These are phyloP conservation scores for Arthromyces matolae DNA, from an alignment of 768 basidiomycete species.

Conservation along the genomic window DNA sequence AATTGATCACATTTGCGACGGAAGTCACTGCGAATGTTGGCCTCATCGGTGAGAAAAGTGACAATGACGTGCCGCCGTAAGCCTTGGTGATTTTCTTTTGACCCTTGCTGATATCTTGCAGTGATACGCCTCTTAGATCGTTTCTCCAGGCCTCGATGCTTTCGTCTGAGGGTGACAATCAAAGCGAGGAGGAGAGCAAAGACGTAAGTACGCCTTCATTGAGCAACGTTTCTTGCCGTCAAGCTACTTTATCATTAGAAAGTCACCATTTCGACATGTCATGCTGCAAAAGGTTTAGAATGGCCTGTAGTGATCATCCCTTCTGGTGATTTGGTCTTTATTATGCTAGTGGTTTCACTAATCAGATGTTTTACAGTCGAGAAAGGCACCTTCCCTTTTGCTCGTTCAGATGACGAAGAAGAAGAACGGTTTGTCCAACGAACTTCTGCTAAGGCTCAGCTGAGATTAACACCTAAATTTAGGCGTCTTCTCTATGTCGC, in stretches of 20 bases:
- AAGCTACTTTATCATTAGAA: slow-evolving; percentile 3
- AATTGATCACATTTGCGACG: slow-evolving; percentile 75
- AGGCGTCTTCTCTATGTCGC: slow-evolving; percentile 87
- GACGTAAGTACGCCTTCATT: slow-evolving; percentile 9
- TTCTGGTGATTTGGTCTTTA: slow-evolving; percentile 39
- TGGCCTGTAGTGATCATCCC: slow-evolving; percentile 89
- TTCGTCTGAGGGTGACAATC: slow-evolving; percentile 71
- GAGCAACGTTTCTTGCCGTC: not conserved
- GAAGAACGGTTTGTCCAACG: slow-evolving; percentile 65
- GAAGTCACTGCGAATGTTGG: slow-evolving; percentile 42
- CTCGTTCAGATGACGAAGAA: slow-evolving; percentile 67
- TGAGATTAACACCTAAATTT: not conserved
- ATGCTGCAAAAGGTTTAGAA: slow-evolving; percentile 87
- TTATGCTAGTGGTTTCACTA: not conserved
- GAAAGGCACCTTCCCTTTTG: slow-evolving; percentile 70
- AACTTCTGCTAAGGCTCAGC: not conserved
- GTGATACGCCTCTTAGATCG: slow-evolving; percentile 58
- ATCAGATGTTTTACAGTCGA: slow-evolving; percentile 46
- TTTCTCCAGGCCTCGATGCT: slow-evolving; percentile 84
- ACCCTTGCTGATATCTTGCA: slow-evolving; percentile 21
- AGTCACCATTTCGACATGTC: slow-evolving; percentile 59
- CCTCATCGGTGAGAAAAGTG: slow-evolving; percentile 11
- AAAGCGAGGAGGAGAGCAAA: slow-evolving; percentile 42
- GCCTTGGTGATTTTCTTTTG: too few species aligned
- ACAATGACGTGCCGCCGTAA: too few species aligned